Conservation (phyloP, 139 green algal genomes). For the Chlorella sp. region DNA sequence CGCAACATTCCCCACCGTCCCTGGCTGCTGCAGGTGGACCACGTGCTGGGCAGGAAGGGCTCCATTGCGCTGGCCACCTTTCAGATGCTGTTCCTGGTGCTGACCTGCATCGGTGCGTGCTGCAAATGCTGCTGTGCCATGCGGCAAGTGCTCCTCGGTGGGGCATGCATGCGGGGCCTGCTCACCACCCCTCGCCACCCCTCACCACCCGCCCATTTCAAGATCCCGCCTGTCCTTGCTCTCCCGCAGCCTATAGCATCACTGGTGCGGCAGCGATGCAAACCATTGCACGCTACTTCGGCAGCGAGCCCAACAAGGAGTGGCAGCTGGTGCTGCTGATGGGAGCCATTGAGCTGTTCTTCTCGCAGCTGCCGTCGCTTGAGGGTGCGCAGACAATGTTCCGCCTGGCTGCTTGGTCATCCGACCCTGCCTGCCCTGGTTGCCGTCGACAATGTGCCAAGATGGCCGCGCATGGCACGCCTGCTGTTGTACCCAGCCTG, state of each 20-base stretch:
- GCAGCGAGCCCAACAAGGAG: neutral
- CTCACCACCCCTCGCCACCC: too few species aligned
- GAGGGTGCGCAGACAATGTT: too few species aligned
- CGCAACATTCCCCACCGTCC: too few species aligned
- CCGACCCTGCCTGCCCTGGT: too few species aligned
- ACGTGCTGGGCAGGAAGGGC: conserved; percentile 26
- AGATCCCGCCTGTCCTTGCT: too few species aligned
- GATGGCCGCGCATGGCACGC: too few species aligned
- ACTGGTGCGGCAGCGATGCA: conserved; percentile 9
- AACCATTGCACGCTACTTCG: neutral
- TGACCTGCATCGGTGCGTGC: conserved; percentile 50
- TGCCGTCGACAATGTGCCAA: too few species aligned
- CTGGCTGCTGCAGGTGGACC: neutral
- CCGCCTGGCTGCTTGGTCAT: too few species aligned
- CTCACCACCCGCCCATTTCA: too few species aligned
- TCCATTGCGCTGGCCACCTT: conserved; percentile 37
- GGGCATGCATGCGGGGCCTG: too few species aligned
- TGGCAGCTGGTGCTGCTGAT: conserved; percentile 41
- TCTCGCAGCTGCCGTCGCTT: conserved; percentile 10
- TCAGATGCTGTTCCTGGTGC: conserved; percentile 62
- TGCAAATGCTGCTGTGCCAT: conserved; percentile 12
- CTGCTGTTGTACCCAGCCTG: too few species aligned
- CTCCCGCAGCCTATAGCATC: conserved; percentile 3
- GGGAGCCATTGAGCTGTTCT: conserved; percentile 32
- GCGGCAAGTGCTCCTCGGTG: too few species aligned